phyloP scores from a whole-genome alignment of 2,329 filamentous ascomycete genomes.

The Eutypella sp. region DNA sequence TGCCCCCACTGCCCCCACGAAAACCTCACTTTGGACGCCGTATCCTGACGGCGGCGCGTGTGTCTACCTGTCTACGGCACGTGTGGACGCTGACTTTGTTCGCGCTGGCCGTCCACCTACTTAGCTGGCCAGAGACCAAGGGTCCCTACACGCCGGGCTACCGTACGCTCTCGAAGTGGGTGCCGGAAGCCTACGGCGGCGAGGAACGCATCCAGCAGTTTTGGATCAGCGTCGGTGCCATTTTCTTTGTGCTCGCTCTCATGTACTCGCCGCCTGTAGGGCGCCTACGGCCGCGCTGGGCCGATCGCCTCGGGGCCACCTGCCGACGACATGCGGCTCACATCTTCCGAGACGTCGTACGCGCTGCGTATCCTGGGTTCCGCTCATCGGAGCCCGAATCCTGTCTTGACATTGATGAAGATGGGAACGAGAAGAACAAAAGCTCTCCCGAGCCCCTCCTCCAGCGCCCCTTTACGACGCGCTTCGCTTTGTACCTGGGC shows the following conservation, averaged over 20 bases:
- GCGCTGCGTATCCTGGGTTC: no score
- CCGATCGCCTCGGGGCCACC: not conserved
- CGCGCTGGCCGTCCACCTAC: conserved; percentile 4
- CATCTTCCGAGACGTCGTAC: no score
- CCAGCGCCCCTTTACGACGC: conserved; percentile 16
- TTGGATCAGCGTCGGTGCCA: conserved; percentile 4
- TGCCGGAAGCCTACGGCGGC: conserved; percentile 1
- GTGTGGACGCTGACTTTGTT: not conserved
- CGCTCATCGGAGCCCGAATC: no score
- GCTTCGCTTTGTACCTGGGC: conserved; percentile 17
- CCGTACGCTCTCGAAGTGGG: not conserved
- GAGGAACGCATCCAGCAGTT: conserved; percentile 4
- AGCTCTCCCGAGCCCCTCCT: conserved; percentile 9
- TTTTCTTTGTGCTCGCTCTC: conserved; percentile 13
- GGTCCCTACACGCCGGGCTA: conserved; percentile 5
- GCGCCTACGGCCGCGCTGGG: not conserved
- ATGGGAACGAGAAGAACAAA: no score
- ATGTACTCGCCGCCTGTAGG: conserved; percentile 15
- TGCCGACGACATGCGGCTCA: not conserved
- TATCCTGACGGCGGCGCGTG: not conserved
- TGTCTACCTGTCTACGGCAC: not conserved
- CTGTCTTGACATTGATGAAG: no score
- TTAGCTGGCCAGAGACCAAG: conserved; percentile 6
- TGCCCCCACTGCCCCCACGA: no score
- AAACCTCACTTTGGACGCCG: no score